phyloP scores from a whole-genome alignment of 345 rosid species.

The Carallia brachiata region DNA sequence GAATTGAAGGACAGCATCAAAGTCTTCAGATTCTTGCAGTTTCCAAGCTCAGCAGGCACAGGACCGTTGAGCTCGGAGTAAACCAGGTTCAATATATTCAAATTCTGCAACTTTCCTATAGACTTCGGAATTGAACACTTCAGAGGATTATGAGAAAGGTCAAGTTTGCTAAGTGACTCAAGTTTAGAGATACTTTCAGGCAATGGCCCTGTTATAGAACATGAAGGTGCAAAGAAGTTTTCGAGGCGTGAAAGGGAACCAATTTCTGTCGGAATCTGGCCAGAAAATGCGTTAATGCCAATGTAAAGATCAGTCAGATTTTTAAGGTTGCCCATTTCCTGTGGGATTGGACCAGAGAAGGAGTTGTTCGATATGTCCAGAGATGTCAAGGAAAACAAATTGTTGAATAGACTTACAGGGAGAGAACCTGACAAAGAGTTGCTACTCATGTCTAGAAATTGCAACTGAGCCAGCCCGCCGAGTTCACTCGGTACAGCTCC shows the following conservation, averaged over 20 bases:
- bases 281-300: constrained; percentile 64
- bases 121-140: constrained; percentile 56
- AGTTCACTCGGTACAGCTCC: constrained; percentile 55
- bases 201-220: constrained; percentile 66
- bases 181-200: constrained; percentile 59
- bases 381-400: constrained; percentile 46
- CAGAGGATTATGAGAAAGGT: constrained; percentile 83
- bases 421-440: constrained; percentile 68
- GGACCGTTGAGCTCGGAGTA: constrained; percentile 60
- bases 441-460: constrained; percentile 56
- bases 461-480: constrained; percentile 44
- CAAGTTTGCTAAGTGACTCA: constrained; percentile 47
- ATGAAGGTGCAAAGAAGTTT: constrained; percentile 52
- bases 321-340: constrained; percentile 52
- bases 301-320: constrained; percentile 68
- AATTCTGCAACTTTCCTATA: constrained; percentile 51
- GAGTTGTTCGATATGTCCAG: constrained; percentile 81
- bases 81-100: constrained; percentile 54
- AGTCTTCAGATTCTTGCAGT: constrained; percentile 55
- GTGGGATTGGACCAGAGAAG: constrained; percentile 56
- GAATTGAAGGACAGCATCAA: constrained; percentile 71
- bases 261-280: constrained; percentile 65
- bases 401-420: constrained; percentile 41
- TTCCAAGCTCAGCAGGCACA: constrained; percentile 71
- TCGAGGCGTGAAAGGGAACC: constrained; percentile 55